Evolutionary conservation across 2,329 filamentous ascomycete genomes (phyloP).

Genomic region (Gnomoniopsis smithogilvyi): DNA sequence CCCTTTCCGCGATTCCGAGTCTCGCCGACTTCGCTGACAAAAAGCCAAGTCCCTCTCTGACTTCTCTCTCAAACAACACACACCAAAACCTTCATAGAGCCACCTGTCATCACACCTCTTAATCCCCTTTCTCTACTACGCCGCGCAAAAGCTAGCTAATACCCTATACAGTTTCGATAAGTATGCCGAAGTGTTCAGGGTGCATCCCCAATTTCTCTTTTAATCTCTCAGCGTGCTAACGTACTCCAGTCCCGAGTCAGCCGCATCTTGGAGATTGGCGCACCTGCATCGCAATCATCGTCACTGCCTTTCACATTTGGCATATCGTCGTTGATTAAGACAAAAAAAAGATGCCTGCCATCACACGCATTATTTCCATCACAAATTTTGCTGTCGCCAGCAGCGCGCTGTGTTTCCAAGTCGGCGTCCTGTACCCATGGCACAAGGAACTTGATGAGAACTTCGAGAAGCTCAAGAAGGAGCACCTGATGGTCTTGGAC

Average conservation of each 20-base stretch:
- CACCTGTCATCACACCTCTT: not conserved
- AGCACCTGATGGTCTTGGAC: constrained; percentile 46
- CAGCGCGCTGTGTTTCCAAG: constrained; percentile 64
- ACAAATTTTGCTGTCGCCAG: constrained; percentile 65
- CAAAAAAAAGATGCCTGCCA: constrained; percentile 14
- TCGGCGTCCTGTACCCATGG: constrained; percentile 69
- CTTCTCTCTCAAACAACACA: not conserved
- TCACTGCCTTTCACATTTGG: not conserved
- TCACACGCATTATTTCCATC: constrained; percentile 50
- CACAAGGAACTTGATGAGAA: constrained; percentile 62
- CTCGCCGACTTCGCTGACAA: not conserved
- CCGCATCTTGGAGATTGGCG: not conserved
- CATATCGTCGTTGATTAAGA: not conserved
- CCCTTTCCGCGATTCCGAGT: not conserved
- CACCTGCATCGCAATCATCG: not conserved
- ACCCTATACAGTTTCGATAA: not conserved
- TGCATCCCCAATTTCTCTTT: not conserved
- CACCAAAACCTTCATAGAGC: not conserved
- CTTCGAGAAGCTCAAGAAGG: constrained; percentile 56
- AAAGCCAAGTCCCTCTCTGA: not conserved
- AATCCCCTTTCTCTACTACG: not conserved
- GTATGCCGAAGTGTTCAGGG: not conserved
- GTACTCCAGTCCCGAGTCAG: not conserved
- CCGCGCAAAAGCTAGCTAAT: not conserved
- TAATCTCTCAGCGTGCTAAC: not conserved